Evolutionary conservation across 768 basidiomycete genomes (phyloP).

Genomic region (Boletus reticulatus): DNA sequence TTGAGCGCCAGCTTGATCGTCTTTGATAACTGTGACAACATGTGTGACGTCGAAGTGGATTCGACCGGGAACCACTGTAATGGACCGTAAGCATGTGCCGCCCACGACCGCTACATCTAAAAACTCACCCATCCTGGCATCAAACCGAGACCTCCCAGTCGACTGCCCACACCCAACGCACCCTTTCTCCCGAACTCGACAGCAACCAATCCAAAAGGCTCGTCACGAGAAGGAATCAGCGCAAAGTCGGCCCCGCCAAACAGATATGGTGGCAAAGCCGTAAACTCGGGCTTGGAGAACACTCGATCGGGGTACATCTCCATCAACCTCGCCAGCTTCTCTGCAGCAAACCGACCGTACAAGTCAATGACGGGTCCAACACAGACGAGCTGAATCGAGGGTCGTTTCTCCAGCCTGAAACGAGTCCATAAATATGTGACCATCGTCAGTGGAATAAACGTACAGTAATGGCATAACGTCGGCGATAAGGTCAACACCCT

Average conservation of each 20-base stretch:
- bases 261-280: constrained; percentile 86
- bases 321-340: constrained; percentile 91
- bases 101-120: background rate
- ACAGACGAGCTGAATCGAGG: constrained; percentile 81
- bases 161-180: constrained; percentile 92
- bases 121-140: constrained; percentile 95
- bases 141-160: constrained; percentile 89
- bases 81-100: background rate
- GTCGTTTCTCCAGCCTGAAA: constrained; percentile 75
- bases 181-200: constrained; percentile 97
- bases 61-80: constrained; percentile 94
- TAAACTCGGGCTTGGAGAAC: constrained; percentile 96
- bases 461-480: constrained; percentile 91
- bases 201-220: constrained; percentile 93
- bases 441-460: constrained; percentile 21
- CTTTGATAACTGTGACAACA: constrained; percentile 92
- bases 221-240: constrained; percentile 92
- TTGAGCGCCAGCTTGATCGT: constrained; percentile 93
- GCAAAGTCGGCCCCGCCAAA: constrained; percentile 97
- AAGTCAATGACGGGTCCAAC: constrained; percentile 96
- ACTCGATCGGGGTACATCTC: constrained; percentile 93
- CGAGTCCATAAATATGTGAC: background rate
- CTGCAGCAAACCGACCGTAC: constrained; percentile 93
- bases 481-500: constrained; percentile 96
- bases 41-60: constrained; percentile 87